phyloP scores from a whole-genome alignment of 768 basidiomycete species.

The Pilatotrama ljubarskyi region DNA sequence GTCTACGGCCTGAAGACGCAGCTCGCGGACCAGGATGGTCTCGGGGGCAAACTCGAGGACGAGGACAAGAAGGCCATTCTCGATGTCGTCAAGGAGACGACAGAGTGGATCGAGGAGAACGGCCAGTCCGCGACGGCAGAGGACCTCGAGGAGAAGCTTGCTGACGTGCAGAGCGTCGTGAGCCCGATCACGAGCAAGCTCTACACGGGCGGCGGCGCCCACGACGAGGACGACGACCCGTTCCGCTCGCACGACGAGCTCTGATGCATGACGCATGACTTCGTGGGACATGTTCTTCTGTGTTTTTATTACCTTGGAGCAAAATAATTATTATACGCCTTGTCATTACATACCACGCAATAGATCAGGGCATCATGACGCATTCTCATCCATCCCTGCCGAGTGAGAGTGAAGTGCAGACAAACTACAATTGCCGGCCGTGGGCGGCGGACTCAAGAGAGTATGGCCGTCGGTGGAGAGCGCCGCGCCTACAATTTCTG shows the following conservation, averaged over 20 bases:
- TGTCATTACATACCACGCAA: slow-evolving; percentile 22
- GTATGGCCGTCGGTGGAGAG: neutral
- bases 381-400: neutral
- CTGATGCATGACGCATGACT: slow-evolving; percentile 20
- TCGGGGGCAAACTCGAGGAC: slow-evolving; percentile 84
- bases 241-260: slow-evolving; percentile 46
- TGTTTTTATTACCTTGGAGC: slow-evolving; percentile 23
- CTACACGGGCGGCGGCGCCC: slow-evolving; percentile 44
- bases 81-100: slow-evolving; percentile 81
- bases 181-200: slow-evolving; percentile 87
- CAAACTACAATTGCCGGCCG: too few species aligned
- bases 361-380: slow-evolving; percentile 19
- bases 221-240: slow-evolving; percentile 41
- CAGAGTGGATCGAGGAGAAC: slow-evolving; percentile 91
- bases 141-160: slow-evolving; percentile 89
- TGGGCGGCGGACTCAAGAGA: too few species aligned
- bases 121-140: slow-evolving; percentile 76
- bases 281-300: slow-evolving; percentile 7
- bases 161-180: slow-evolving; percentile 68
- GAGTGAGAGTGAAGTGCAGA: too few species aligned
- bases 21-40: slow-evolving; percentile 82
- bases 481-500: neutral
- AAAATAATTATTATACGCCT: slow-evolving; percentile 21
- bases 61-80: slow-evolving; percentile 86
- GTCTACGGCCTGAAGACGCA: slow-evolving; percentile 90